phyloP scores from a whole-genome alignment of 1,284 basidiomycete genomes.

The Irpex sp. region DNA sequence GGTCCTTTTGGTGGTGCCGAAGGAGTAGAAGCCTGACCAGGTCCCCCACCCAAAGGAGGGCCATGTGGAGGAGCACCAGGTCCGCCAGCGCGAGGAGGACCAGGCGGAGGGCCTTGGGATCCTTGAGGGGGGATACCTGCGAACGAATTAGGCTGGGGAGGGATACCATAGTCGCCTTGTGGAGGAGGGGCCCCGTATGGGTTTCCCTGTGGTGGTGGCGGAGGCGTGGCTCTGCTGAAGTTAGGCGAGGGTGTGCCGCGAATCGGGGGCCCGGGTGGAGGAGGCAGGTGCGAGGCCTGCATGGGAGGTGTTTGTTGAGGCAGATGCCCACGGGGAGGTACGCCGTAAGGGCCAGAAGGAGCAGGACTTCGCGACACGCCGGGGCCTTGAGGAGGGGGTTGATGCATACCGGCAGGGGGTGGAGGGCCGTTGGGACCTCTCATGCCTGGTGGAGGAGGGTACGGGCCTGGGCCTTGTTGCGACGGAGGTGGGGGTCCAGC shows the following conservation, averaged over 20 bases:
- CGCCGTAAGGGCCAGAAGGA: constrained; percentile 34
- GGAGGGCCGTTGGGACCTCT: constrained; percentile 31
- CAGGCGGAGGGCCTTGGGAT: constrained; percentile 13
- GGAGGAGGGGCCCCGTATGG: constrained; percentile 21
- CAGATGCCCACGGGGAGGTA: constrained; percentile 27
- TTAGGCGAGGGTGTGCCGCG: constrained; percentile 41
- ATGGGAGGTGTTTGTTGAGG: constrained; percentile 21
- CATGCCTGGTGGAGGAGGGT: constrained; percentile 31
- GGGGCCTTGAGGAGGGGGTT: constrained; percentile 36
- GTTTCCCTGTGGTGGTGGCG: constrained; percentile 16
- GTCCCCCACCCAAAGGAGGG: constrained; percentile 33
- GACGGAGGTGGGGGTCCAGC: constrained; percentile 6
- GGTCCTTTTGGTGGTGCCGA: constrained; percentile 29
- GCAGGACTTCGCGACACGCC: constrained; percentile 16
- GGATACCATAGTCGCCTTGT: constrained; percentile 15
- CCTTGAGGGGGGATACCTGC: constrained; percentile 25
- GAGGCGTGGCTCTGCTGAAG: constrained; percentile 19
- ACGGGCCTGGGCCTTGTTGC: constrained; percentile 29
- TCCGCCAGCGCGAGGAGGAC: constrained; percentile 28
- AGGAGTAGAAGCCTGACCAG: constrained; percentile 23
- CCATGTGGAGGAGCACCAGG: constrained; percentile 37
- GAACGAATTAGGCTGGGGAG: constrained; percentile 20
- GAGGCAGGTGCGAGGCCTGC: constrained; percentile 25
- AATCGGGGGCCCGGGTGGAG: constrained; percentile 28
- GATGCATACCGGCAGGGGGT: constrained; percentile 26